Evolutionary conservation across 192 early-diverging fungal genomes (phyloP).

Genomic region (Rhizophagus clarus): DNA sequence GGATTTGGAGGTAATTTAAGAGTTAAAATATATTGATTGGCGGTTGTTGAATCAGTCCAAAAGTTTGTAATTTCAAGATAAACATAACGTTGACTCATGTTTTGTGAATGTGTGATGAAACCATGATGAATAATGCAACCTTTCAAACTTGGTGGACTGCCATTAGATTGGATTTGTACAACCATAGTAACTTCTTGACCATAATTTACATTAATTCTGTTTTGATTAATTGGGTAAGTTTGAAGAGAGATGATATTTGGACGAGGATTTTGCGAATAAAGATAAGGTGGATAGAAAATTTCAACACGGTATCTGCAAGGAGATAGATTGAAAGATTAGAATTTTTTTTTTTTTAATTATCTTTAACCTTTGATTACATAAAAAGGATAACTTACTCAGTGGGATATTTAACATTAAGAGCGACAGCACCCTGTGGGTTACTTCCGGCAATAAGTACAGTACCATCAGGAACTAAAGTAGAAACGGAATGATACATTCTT

Average conservation of each 20-base stretch:
- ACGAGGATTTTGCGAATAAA: background rate
- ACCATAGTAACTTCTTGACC: background rate
- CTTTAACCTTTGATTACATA: too few species aligned
- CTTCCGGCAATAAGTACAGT: slow-evolving; percentile 45
- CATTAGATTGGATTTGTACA: background rate
- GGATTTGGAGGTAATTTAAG: background rate
- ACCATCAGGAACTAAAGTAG: slow-evolving; percentile 47
- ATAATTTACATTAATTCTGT: background rate
- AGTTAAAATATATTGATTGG: background rate
- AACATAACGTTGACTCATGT: background rate
- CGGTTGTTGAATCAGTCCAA: background rate
- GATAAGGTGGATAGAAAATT: background rate
- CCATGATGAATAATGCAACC: background rate
- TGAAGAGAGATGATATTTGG: background rate
- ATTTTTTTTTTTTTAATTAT: background rate
- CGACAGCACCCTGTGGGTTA: slow-evolving; percentile 36
- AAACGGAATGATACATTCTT: slow-evolving; percentile 67
- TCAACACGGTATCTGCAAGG: background rate
- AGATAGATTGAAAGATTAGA: background rate
- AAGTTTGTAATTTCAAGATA: background rate
- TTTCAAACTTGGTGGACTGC: background rate
- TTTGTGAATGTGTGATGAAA: background rate
- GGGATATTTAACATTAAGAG: slow-evolving; percentile 39
- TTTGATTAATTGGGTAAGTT: background rate
- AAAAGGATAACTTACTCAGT: slow-evolving; percentile 42